phyloP scores from a whole-genome alignment of 75 land plant genomes.

The Larix kaempferi region DNA sequence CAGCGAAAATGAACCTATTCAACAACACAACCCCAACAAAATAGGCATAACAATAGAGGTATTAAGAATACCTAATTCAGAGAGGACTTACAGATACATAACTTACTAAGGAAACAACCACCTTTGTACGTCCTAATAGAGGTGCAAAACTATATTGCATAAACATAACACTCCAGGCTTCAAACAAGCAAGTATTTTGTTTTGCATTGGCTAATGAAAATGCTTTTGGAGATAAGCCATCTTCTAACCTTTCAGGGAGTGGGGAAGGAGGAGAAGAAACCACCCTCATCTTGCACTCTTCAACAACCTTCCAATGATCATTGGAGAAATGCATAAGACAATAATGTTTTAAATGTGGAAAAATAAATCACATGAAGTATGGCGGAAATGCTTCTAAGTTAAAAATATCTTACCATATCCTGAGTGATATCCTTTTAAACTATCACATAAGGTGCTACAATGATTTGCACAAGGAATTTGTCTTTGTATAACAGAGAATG shows the following conservation, averaged over 20 bases:
- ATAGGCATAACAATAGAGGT: too few relatives aligned
- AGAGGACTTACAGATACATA: too few relatives aligned
- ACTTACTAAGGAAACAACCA: neutral
- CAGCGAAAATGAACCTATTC: too few relatives aligned
- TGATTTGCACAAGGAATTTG: slow-evolving; percentile 84
- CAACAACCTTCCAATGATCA: slow-evolving; percentile 59
- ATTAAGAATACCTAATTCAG: too few relatives aligned
- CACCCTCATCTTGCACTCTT: slow-evolving; percentile 75
- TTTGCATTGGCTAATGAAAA: slow-evolving; percentile 37
- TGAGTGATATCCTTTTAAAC: slow-evolving; percentile 59
- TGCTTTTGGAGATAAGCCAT: slow-evolving; percentile 56
- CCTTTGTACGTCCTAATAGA: neutral
- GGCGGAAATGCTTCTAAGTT: neutral
- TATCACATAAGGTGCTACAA: slow-evolving; percentile 34
- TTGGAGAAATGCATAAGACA: slow-evolving; percentile 57
- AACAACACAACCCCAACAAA: too few relatives aligned
- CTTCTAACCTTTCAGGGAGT: slow-evolving; percentile 72
- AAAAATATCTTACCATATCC: slow-evolving; percentile 54
- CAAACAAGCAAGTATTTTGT: slow-evolving; percentile 12
- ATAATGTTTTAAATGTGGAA: neutral
- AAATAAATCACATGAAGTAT: neutral
- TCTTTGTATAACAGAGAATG: slow-evolving; percentile 88
- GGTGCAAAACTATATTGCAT: neutral
- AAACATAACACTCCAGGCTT: slow-evolving; percentile 19
- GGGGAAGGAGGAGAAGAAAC: slow-evolving; percentile 79